Conservation (phyloP, 176 grass and related monocot species). For the Aegilops speltoides region DNA sequence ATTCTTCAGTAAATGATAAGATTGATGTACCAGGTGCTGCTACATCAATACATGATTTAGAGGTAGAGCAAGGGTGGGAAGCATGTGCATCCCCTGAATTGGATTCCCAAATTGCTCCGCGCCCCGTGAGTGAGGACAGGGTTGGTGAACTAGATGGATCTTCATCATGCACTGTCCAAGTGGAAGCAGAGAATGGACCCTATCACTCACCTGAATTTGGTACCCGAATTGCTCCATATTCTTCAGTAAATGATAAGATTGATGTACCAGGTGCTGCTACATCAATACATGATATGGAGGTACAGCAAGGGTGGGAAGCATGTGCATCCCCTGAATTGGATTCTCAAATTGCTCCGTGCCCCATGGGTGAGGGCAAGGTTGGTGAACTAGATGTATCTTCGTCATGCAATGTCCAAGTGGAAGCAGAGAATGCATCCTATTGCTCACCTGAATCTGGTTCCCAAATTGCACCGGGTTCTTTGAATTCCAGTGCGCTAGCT, state of each 20-base stretch:
- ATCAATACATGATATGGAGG: not conserved
- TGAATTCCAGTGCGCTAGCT: constrained; percentile 19
- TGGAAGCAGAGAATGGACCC: constrained; percentile 20
- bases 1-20: constrained; percentile 16
- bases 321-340: constrained; percentile 16
- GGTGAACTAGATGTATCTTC: constrained; percentile 18
- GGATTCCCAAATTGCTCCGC: constrained; percentile 6
- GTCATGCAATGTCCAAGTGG: not conserved
- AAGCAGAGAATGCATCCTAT: constrained; percentile 14
- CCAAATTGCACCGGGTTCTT: constrained; percentile 25
- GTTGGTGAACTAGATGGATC: constrained; percentile 24
- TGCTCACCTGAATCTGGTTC: constrained; percentile 22
- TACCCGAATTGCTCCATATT: not conserved
- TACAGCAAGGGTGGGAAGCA: constrained; percentile 34
- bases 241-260: constrained; percentile 11
- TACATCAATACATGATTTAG: not conserved
- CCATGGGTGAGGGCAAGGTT: constrained; percentile 22
- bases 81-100: constrained; percentile 13
- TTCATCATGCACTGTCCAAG: not conserved
- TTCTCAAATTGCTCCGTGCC: constrained; percentile 12
- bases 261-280: constrained; percentile 16
- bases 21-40: too few species aligned
- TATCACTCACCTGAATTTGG: not conserved
- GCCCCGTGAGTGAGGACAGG: constrained; percentile 17
- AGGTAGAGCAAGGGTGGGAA: constrained; percentile 31